These are phyloP conservation scores for Hyparrhenia diplandra DNA, from an alignment of 176 grass and related monocot genomes.

Conservation along the genomic window DNA sequence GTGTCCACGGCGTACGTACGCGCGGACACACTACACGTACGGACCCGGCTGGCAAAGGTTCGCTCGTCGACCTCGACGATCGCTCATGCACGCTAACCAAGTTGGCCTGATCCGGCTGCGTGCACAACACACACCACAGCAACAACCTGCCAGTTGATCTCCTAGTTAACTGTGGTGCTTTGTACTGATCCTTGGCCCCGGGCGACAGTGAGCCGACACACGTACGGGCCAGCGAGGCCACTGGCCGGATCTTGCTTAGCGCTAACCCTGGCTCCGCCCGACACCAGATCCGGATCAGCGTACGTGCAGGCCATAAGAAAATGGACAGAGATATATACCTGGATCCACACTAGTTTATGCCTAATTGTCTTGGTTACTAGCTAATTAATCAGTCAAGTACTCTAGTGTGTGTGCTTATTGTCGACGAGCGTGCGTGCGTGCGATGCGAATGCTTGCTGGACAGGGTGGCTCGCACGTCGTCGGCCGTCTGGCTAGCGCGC, in stretches of 20 bases:
- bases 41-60: neutral
- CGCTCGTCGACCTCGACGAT: neutral
- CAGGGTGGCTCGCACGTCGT: neutral
- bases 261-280: neutral
- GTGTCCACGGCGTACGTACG: neutral
- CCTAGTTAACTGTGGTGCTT: too few species aligned
- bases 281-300: slow-evolving; percentile 32
- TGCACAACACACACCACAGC: too few species aligned
- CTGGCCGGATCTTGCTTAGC: neutral
- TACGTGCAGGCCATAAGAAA: slow-evolving; percentile 33
- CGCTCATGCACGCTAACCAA: neutral
- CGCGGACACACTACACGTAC: neutral
- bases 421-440: slow-evolving; percentile 12
- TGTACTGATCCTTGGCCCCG: too few species aligned
- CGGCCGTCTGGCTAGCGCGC: neutral
- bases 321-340: too few species aligned
- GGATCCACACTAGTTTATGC: neutral
- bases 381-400: neutral
- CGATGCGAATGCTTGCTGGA: slow-evolving; percentile 4
- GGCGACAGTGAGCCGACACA: slow-evolving; percentile 33
- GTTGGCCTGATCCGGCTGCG: neutral
- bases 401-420: neutral
- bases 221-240: neutral
- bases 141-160: too few species aligned
- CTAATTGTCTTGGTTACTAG: neutral